A percentile compares a stretch with the other conserved stretches of the same genome.
These are phyloP conservation scores for Gonapodya prolifera DNA, from an alignment of 192 early-diverging fungal genomes.

Conservation along the genomic window DNA sequence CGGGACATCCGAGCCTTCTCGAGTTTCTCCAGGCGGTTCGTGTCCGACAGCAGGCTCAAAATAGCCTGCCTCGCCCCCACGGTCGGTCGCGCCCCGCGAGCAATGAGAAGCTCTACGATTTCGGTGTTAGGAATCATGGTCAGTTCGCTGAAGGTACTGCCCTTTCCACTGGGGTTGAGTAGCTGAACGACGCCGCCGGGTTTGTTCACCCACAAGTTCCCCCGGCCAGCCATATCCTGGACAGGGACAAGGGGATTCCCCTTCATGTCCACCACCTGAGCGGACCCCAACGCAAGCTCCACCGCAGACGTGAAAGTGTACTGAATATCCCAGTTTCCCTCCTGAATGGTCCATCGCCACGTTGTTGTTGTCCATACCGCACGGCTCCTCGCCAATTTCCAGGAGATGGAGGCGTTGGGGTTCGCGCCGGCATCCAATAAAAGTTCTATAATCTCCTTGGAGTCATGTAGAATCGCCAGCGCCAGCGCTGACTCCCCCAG, in stretches of 20 bases:
- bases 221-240: background rate
- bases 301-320: background rate
- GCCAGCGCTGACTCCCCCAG: background rate
- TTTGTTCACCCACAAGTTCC: background rate
- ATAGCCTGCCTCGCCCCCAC: background rate
- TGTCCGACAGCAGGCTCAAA: background rate
- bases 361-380: background rate
- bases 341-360: background rate
- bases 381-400: background rate
- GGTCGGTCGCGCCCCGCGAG: background rate
- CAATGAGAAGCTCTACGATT: background rate
- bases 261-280: background rate
- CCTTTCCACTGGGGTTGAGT: background rate
- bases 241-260: background rate
- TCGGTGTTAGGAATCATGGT: background rate
- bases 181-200: background rate
- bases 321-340: background rate
- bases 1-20: background rate
- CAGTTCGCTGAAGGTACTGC: background rate
- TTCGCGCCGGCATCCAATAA: background rate
- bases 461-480: background rate
- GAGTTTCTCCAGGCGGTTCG: background rate
- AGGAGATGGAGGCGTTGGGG: background rate
- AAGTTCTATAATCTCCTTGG: background rate
- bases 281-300: background rate